A percentile compares a stretch with the other conserved stretches of the same genome.
Conservation (phyloP, 169 alveolate species). For the Cryptosporidium tyzzeri region DNA sequence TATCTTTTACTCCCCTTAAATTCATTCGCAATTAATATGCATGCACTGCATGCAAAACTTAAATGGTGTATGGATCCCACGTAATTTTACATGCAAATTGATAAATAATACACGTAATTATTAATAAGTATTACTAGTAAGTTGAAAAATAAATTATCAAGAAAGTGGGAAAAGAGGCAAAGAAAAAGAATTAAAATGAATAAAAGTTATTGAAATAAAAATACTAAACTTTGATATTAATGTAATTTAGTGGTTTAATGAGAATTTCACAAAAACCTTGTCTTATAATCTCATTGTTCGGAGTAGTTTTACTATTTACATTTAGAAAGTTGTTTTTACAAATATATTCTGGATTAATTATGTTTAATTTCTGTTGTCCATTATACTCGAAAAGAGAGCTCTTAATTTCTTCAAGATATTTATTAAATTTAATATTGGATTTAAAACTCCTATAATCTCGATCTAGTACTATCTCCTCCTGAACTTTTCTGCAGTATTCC, state of each 20-base stretch:
- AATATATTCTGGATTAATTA: slow-evolving; percentile 26
- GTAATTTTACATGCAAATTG: neutral
- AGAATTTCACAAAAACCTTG: slow-evolving; percentile 64
- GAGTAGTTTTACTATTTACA: neutral
- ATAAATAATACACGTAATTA: neutral
- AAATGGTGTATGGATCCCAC: neutral
- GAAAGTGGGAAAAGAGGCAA: too few relatives aligned
- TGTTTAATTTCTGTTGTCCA: slow-evolving; percentile 38
- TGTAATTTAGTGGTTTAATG: slow-evolving; percentile 22
- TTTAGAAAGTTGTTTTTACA: slow-evolving; percentile 7
- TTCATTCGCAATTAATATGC: neutral
- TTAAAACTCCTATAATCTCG: slow-evolving; percentile 1
- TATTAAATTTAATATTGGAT: neutral
- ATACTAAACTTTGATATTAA: slow-evolving; percentile 10
- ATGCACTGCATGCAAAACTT: neutral
- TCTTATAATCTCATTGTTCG: slow-evolving; percentile 33
- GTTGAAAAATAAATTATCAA: neutral
- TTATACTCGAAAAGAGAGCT: neutral
- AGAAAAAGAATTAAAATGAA: neutral
- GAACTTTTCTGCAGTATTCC: neutral
- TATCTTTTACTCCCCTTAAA: neutral
- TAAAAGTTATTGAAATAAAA: neutral
- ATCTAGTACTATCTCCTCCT: neutral
- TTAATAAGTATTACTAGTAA: neutral
- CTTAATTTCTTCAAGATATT: slow-evolving; percentile 2